phyloP scores from a whole-genome alignment of 768 basidiomycete genomes.

The Trichaptum fuscoviolaceum region DNA sequence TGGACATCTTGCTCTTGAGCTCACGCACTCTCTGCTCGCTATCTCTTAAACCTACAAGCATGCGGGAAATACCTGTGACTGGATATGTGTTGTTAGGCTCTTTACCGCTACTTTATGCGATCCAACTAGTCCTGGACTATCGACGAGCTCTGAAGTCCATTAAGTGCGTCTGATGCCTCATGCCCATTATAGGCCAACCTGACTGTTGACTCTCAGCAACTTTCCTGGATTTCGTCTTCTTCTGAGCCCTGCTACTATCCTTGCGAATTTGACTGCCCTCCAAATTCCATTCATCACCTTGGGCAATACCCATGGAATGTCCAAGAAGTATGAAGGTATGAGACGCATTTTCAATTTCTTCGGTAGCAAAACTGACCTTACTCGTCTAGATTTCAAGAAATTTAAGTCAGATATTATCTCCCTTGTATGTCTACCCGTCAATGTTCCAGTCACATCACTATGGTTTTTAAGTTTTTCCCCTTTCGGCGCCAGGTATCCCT shows the following conservation, averaged over 20 bases:
- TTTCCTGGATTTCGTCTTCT: slow-evolving; percentile 1
- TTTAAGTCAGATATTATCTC: slow-evolving; percentile 1
- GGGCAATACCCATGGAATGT: not conserved
- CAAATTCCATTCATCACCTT: not conserved
- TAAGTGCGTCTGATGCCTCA: not conserved
- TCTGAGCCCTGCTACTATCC: not conserved
- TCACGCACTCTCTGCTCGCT: not conserved
- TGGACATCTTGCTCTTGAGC: not conserved
- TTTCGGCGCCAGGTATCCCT: slow-evolving; percentile 5
- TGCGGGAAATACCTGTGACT: not conserved
- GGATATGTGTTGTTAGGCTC: not conserved
- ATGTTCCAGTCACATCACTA: not conserved
- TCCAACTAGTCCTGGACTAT: not conserved
- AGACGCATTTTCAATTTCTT: not conserved
- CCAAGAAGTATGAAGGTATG: not conserved
- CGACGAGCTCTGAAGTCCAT: slow-evolving; percentile 1
- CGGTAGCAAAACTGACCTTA: not conserved
- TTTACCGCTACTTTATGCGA: not conserved
- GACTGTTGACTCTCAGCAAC: not conserved
- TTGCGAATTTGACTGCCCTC: not conserved
- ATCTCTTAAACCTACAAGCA: not conserved
- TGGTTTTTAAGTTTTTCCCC: not conserved
- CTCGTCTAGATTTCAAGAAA: not conserved
- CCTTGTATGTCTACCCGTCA: not conserved
- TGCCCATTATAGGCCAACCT: not conserved